Base-by-base conservation (phyloP, 2,329 filamentous ascomycete genomes). In the Aspergillus glaucus region DNA sequence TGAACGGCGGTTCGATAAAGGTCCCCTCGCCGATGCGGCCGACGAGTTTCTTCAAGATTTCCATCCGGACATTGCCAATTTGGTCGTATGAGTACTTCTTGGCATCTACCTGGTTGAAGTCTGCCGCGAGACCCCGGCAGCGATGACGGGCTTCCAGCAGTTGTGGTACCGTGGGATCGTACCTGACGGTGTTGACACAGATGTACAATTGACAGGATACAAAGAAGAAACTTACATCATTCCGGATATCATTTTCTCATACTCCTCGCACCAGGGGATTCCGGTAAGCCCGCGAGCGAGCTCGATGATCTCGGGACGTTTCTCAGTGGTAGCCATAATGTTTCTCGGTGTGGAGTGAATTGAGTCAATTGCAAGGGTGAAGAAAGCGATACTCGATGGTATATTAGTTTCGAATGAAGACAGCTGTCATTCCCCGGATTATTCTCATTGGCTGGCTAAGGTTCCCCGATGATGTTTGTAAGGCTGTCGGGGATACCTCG, bases 161-260 rank as follows among this genome's bases (percentile, higher is more conserved):
- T 22, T 51, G 44, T 2, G 64, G 63, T 1, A 57, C 22, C 4
- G 46, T 50, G 2, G 64, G 63, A 41, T 66, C 64, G 47, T 67
- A 67, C 47, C 64, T 66, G 43, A 7, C 2, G 6, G 28, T 21
- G 45, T 51, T 40, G 46, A 44, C 17, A 34, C 40, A 21, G 1
- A 44, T 9, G 9, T 45, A 6, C 22, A 26, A 6, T 45, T 24
- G 4, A 5, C 19, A 43, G 28, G 24, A 2, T n/a, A 37, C 6
- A 14, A 8, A 6, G 22, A 6, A n/a, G 14, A 4, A 10, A 53
- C 55, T 15, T 50, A 67, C 64, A 67, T 55, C 64, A 67, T 67
- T 7, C 64, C 64, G 1, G 64, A 67, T 41, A 67, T 59, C 64
- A 67, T 67, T 9, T 52, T 53, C 49, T 67, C 64, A 47, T 65